Evolutionary conservation across 2,329 filamentous ascomycete genomes (phyloP), one percentile per base, ranked within the genome.

Genomic region (Hymenoscyphus scutula): DNA sequence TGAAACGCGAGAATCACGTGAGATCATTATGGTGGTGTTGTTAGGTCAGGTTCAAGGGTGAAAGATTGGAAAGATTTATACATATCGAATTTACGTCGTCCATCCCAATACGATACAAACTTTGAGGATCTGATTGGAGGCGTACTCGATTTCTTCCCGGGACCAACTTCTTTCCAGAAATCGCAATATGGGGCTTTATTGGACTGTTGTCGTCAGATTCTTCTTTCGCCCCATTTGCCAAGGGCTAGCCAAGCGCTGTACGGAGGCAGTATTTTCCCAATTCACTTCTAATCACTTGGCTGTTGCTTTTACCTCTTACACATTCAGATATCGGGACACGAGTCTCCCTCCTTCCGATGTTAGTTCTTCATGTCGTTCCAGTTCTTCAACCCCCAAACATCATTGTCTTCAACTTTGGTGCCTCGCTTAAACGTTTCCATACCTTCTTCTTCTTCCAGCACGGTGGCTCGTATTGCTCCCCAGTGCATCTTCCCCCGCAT

Each of bases 271-370:
- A 48, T 48, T 48, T 48, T 48, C 41, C 41, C 41, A 48, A 48
- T 48, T 48, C n/a, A 48, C 41, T 19, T 48, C 41, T 25, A 48
- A 48, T 48, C 41, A 48, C 41, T 48, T 48, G 41, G 41, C 41
- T 10, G 19, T 11, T 48, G 41, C n/a, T 48, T 25, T 19, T 48
- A 19, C 41, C 41, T 48, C 41, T 11, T 48, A 10, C 8, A 23
- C n/a, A 25, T 23, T 25, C 19, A 11, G n/a, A 25, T 23, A 1
- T 2, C 19, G n/a, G 19, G 41, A 23, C 10, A 19, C 8, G 23
- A 6, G n/a, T 25, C 10, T 48, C 41, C n/a, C n/a, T 48, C 4
- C n/a, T 48, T 48, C n/a, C 19, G 19, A 17, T 48, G 5, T 19
- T 19, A 19, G n/a, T 19, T n/a, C 19, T 48, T 19, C 8, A 3